phyloP scores from a whole-genome alignment of 2,329 filamentous ascomycete species.

The Trichoderma citrinoviride region DNA sequence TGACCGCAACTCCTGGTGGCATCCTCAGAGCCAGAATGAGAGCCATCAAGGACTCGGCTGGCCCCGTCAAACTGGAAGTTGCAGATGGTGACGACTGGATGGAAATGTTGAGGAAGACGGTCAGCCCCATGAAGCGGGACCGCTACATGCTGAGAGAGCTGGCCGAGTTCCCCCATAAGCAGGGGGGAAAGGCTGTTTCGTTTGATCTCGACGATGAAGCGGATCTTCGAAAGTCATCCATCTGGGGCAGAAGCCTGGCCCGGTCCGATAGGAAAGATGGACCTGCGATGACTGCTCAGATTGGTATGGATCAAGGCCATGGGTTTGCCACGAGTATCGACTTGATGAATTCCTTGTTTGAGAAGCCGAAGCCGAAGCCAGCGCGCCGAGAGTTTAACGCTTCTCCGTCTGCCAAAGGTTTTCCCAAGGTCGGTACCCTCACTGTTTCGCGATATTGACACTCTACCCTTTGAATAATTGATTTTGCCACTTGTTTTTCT shows the following conservation, averaged over 20 bases:
- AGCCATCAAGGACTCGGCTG: slow-evolving; percentile 58
- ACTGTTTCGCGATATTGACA: slow-evolving; percentile 37
- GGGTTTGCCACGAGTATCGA: slow-evolving; percentile 88
- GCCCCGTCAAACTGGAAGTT: slow-evolving; percentile 59
- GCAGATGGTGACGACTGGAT: slow-evolving; percentile 83
- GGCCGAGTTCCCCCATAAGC: slow-evolving; percentile 52
- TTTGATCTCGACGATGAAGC: slow-evolving; percentile 45
- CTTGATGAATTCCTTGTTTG: slow-evolving; percentile 92
- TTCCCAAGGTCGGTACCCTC: slow-evolving; percentile 80
- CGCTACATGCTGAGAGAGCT: slow-evolving; percentile 65
- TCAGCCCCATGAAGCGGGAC: slow-evolving; percentile 91
- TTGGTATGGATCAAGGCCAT: slow-evolving; percentile 49
- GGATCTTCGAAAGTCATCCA: slow-evolving; percentile 44
- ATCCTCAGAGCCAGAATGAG: slow-evolving; percentile 63
- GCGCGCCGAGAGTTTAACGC: slow-evolving; percentile 54
- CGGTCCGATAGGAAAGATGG: slow-evolving; percentile 33
- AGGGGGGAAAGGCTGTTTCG: slow-evolving; percentile 29
- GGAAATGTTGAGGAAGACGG: slow-evolving; percentile 87
- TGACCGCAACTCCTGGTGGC: slow-evolving; percentile 55
- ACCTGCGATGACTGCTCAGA: slow-evolving; percentile 33
- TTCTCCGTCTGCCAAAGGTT: slow-evolving; percentile 59
- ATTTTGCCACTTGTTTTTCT: too few species aligned
- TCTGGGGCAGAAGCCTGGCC: slow-evolving; percentile 36
- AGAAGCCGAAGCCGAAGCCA: slow-evolving; percentile 65
- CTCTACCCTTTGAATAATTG: slow-evolving; percentile 32